Conservation (phyloP, 495 filamentous ascomycete genomes). For the Letharia lupina region DNA sequence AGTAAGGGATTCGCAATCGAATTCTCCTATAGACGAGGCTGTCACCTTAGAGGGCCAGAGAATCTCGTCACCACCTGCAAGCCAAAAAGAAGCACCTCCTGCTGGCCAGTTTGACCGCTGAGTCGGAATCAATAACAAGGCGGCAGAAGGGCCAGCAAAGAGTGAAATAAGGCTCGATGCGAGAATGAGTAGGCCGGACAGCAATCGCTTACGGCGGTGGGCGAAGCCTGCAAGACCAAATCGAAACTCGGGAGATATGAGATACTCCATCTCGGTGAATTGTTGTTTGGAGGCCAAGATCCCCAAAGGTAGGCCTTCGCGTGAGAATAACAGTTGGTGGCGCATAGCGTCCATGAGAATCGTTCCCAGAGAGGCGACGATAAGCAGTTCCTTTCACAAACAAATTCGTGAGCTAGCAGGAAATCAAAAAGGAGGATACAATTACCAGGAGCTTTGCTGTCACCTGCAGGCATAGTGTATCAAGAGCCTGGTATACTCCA, state of each 20-base stretch:
- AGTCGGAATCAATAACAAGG: constrained; percentile 12
- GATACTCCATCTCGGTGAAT: constrained; percentile 12
- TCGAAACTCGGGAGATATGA: constrained; percentile 15
- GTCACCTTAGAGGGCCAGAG: constrained; percentile 12
- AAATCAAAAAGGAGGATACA: neutral
- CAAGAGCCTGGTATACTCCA: constrained; percentile 8
- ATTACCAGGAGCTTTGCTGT: constrained; percentile 13
- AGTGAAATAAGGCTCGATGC: constrained; percentile 10
- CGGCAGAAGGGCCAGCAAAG: constrained; percentile 15
- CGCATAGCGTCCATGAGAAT: neutral
- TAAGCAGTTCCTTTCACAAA: neutral
- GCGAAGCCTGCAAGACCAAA: constrained; percentile 16
- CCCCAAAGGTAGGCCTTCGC: constrained; percentile 15
- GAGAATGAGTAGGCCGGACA: constrained; percentile 11
- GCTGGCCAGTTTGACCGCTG: constrained; percentile 12
- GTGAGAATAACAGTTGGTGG: constrained; percentile 8
- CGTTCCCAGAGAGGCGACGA: neutral
- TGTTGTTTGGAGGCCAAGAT: constrained; percentile 9
- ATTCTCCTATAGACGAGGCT: constrained; percentile 8
- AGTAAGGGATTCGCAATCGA: constrained; percentile 1
- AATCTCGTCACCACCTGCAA: constrained; percentile 6
- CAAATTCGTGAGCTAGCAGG: neutral
- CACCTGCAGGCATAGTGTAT: constrained; percentile 15
- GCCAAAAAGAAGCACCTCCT: constrained; percentile 16
- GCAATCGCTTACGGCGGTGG: constrained; percentile 1